Base-by-base conservation (phyloP, 305 asterid genomes). In the Rubia peregrina region DNA sequence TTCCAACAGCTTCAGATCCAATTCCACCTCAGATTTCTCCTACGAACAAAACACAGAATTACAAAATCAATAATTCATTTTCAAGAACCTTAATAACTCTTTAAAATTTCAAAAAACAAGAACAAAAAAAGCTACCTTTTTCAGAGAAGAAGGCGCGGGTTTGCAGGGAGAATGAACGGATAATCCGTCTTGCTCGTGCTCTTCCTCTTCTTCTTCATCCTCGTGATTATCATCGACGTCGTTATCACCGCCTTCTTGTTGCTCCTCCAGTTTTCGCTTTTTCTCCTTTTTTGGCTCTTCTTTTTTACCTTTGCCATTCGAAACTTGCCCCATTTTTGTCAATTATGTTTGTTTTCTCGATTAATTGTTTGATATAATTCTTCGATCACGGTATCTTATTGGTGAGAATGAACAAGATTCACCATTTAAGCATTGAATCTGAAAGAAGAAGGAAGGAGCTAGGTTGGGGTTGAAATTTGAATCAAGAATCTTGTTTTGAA, bases 151-250 rank as follows among this genome's bases (percentile, higher is more conserved):
- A 56, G 81, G 72, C 38, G 85, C 80, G 73, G 88, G 88, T 79
- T 89, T 93, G 88, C 96, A 89, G 43, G 97, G 97, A 65, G 95
- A 90, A 78, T 93, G 97, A n/a, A 93, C 97, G n/a, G 98, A 90
- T 68, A 90, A 73, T 57, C 94, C 97, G 71, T 94, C 98, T 73
- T 89, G 97, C 79, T 91, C 95, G 73, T 79, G 85, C 61, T 83
- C 93, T 13, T 80, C 75, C 5, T 75, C 79, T 57, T 67, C 69
- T 10, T 72, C 79, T 0, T 76, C 84, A 12, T 71, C 73, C n/a
- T 70, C 78, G 48, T 63, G 83, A 8, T 81, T 26, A 10, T 61
- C 40, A 38, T 33, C 44, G 16, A 7, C 44, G 13, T 82, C 62
- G 8, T 74, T 76, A 0, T 73, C 79, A 0, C 73, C 74, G 30